These are phyloP conservation scores for Anethum foeniculum DNA, from an alignment of 140 eudicot species.

Conservation along the genomic window DNA sequence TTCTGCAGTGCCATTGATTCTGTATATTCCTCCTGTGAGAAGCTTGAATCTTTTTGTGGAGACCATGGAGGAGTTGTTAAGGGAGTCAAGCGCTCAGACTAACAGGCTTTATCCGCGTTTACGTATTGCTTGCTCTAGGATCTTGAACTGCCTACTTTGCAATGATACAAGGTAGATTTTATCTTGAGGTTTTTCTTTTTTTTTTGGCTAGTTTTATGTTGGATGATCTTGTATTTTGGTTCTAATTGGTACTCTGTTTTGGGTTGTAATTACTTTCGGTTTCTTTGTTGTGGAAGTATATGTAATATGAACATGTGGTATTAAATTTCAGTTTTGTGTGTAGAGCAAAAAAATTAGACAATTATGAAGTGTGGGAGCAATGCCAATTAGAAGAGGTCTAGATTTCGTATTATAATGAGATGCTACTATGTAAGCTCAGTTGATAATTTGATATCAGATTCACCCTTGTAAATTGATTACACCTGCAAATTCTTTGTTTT, in stretches of 20 bases:
- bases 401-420: no score
- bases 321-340: background rate
- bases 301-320: background rate
- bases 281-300: background rate
- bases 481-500: no score
- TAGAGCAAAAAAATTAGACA: background rate
- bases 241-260: background rate
- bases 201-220: background rate
- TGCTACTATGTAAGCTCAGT: no score
- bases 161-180: constrained; percentile 7
- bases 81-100: constrained; percentile 36
- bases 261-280: background rate
- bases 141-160: constrained; percentile 47
- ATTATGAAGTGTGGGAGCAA: background rate
- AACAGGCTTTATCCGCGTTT: constrained; percentile 36
- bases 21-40: constrained; percentile 64
- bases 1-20: constrained; percentile 62
- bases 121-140: constrained; percentile 45
- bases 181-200: background rate
- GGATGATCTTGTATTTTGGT: background rate
- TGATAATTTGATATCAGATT: no score
- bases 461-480: no score
- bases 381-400: no score
- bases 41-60: constrained; percentile 52
- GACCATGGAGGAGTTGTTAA: constrained; percentile 48